Conservation (phyloP, 352 stramenopile species). For the Phytophthora palmivora region DNA sequence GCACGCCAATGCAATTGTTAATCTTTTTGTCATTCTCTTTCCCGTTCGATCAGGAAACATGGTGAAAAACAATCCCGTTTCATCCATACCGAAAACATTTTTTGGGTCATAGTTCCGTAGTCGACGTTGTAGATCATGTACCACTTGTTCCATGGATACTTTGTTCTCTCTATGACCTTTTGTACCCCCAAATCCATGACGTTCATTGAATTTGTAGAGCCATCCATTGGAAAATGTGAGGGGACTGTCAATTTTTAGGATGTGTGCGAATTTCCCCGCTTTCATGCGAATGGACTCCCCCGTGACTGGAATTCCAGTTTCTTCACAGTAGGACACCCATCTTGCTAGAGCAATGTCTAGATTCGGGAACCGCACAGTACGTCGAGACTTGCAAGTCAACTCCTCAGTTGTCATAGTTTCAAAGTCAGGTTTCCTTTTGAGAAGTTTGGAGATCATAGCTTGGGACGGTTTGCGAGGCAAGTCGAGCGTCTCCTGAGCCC, state of each 20-base stretch:
- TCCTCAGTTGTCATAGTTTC: conserved; percentile 33
- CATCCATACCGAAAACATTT: conserved; percentile 39
- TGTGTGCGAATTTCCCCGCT: conserved; percentile 25
- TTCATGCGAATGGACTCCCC: conserved; percentile 33
- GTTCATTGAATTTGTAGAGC: conserved; percentile 45
- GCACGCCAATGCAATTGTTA: conserved; percentile 34
- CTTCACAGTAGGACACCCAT: conserved; percentile 42
- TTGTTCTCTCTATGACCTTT: conserved; percentile 18
- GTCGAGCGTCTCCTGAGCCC: conserved; percentile 27
- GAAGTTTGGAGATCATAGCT: conserved; percentile 44
- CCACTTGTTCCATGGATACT: conserved; percentile 3
- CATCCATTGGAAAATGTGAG: conserved; percentile 41
- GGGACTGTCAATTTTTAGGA: conserved; percentile 30
- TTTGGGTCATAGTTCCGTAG: conserved; percentile 16
- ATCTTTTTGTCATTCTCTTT: conserved; percentile 33
- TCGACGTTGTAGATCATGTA: conserved; percentile 23
- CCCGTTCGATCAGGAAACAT: conserved; percentile 28
- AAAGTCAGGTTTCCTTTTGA: conserved; percentile 37
- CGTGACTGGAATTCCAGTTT: conserved; percentile 29
- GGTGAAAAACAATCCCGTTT: conserved; percentile 34
- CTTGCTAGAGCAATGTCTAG: conserved; percentile 33
- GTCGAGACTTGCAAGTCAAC: conserved; percentile 32
- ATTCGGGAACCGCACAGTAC: conserved; percentile 32
- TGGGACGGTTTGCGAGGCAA: conserved; percentile 39
- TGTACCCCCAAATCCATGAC: conserved; percentile 29